Evolutionary conservation across 2,329 filamentous ascomycete species (phyloP).

Genomic region (Fonsecaea nubica): DNA sequence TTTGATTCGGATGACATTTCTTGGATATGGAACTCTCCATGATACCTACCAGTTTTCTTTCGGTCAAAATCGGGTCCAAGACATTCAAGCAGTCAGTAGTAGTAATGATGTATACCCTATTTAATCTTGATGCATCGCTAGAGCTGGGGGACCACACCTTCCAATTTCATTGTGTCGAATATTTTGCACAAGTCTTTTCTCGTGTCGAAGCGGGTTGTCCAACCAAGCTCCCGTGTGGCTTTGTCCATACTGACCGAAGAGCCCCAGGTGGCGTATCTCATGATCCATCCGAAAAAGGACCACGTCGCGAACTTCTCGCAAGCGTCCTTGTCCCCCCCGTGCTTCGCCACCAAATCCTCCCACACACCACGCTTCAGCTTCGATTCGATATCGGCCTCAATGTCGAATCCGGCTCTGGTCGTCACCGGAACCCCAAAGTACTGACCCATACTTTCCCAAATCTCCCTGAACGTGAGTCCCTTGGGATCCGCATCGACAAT

Average conservation of each 20-base stretch:
- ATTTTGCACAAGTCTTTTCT: neutral
- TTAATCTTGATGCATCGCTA: too few relatives aligned
- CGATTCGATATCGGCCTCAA: neutral
- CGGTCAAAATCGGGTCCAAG: too few relatives aligned
- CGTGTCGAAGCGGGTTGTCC: neutral
- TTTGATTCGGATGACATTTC: too few relatives aligned
- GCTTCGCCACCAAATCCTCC: neutral
- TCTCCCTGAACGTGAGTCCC: neutral
- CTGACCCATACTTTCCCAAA: neutral
- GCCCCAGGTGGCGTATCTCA: neutral
- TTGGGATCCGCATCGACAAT: neutral
- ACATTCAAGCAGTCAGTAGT: too few relatives aligned
- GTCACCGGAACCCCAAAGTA: neutral
- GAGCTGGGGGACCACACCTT: neutral
- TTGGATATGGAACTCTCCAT: too few relatives aligned
- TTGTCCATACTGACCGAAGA: neutral
- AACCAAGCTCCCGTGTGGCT: neutral
- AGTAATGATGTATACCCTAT: too few relatives aligned
- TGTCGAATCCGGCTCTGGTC: neutral
- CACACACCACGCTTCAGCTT: neutral
- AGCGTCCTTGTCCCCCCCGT: neutral
- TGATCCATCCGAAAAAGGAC: neutral
- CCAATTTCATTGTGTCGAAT: neutral
- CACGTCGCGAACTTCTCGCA: neutral
- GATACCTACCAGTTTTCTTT: too few relatives aligned